Percentiles rank a stretch among this genome's conserved stretches.
phyloP scores from a whole-genome alignment of 2,329 filamentous ascomycete species.

The Ceratocystis cubensis region DNA sequence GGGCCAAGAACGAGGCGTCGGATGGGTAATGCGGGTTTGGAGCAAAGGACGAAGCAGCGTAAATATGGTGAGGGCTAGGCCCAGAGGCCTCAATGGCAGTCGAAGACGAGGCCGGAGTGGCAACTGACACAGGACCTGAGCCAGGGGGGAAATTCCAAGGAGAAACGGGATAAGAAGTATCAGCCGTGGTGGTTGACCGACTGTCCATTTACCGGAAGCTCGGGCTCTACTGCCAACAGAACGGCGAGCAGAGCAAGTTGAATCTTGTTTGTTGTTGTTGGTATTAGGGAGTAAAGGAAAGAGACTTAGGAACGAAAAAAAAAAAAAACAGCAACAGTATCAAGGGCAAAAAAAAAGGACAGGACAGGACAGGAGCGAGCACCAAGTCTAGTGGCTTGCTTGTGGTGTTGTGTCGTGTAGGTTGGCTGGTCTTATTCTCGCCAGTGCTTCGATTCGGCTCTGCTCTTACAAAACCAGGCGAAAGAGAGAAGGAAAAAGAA shows the following conservation, averaged over 20 bases:
- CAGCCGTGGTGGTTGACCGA: conserved; percentile 38
- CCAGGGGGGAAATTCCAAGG: conserved; percentile 30
- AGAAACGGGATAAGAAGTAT: conserved; percentile 34
- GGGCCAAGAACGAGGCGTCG: conserved; percentile 30
- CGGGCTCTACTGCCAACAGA: conserved; percentile 24
- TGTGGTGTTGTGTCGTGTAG: background rate
- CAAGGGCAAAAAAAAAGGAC: background rate
- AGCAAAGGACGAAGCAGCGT: conserved; percentile 11
- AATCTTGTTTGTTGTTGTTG: conserved; percentile 2
- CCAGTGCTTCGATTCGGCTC: background rate
- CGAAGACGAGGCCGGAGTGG: conserved; percentile 13
- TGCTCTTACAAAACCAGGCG: background rate
- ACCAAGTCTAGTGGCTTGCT: background rate
- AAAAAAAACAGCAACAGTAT: background rate
- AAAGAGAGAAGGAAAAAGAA: conserved; percentile 1
- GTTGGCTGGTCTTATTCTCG: background rate
- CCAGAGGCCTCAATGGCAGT: conserved; percentile 16
- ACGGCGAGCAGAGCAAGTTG: conserved; percentile 17
- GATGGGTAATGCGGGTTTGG: conserved; percentile 6
- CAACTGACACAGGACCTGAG: conserved; percentile 15
- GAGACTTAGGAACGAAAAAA: background rate
- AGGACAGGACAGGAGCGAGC: background rate
- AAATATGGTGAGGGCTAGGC: conserved; percentile 11
- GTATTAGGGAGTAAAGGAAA: background rate
- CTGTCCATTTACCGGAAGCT: conserved; percentile 36